Conservation (phyloP, 1,284 basidiomycete genomes). For the Tylopilus sp. region DNA sequence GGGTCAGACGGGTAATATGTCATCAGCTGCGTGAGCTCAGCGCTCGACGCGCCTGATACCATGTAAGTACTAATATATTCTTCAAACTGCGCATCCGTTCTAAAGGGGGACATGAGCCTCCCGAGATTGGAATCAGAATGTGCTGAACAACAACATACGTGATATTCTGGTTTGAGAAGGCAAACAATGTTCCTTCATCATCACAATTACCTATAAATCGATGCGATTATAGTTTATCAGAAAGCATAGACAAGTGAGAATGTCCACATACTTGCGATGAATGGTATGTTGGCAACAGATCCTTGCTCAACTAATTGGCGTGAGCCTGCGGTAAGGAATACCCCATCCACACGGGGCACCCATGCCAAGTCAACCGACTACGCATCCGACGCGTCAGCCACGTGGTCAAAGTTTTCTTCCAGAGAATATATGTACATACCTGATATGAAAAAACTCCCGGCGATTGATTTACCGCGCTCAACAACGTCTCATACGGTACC, state of each 20-base stretch:
- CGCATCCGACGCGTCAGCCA: no score
- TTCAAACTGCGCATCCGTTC: background rate
- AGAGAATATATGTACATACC: no score
- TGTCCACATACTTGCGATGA: slow-evolving; percentile 39
- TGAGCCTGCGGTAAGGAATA: slow-evolving; percentile 53
- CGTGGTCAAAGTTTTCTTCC: no score
- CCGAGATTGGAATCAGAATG: background rate
- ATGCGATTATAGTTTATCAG: slow-evolving; percentile 38
- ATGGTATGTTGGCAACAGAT: slow-evolving; percentile 57
- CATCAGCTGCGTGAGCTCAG: slow-evolving; percentile 9
- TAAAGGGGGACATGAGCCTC: background rate
- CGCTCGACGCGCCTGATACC: no score
- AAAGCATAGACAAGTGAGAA: no score
- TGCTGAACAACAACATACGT: slow-evolving; percentile 20
- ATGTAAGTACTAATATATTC: background rate
- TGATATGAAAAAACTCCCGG: slow-evolving; percentile 27
- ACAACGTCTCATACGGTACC: slow-evolving; percentile 35
- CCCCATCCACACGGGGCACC: slow-evolving; percentile 63
- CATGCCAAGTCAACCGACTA: slow-evolving; percentile 53
- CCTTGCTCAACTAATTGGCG: slow-evolving; percentile 9
- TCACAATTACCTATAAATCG: slow-evolving; percentile 53
- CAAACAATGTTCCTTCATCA: slow-evolving; percentile 67
- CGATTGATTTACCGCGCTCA: slow-evolving; percentile 23
- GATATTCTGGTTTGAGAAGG: slow-evolving; percentile 49
- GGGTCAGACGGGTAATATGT: slow-evolving; percentile 56